phyloP scores from a whole-genome alignment of 2,329 filamentous ascomycete species.

The Monosporascus sp. region DNA sequence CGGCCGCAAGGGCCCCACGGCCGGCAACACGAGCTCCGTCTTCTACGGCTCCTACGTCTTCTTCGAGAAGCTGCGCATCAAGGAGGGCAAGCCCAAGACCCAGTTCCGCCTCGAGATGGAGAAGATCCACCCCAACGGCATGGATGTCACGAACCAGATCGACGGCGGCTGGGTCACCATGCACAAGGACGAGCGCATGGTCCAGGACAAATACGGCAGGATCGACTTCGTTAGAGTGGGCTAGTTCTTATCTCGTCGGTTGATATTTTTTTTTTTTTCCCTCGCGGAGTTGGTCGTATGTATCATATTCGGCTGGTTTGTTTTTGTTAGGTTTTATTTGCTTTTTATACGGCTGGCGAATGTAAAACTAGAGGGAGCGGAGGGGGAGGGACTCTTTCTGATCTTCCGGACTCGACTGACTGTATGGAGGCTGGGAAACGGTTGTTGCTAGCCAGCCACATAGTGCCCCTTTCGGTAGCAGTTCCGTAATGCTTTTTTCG shows the following conservation, averaged over 20 bases:
- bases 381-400: no score
- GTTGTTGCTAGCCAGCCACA: no score
- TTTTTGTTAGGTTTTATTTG: no score
- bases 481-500: no score
- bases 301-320: no score
- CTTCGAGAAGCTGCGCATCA: slow-evolving; percentile 54
- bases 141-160: slow-evolving; percentile 13
- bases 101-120: slow-evolving; percentile 50
- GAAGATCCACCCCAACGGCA: slow-evolving; percentile 22
- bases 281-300: no score
- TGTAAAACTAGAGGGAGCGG: no score
- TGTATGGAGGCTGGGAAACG: no score
- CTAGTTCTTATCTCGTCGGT: background rate
- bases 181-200: slow-evolving; percentile 4
- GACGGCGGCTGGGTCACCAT: slow-evolving; percentile 2
- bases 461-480: no score
- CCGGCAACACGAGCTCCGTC: slow-evolving; percentile 42
- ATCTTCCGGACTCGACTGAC: no score
- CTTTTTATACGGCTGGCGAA: no score
- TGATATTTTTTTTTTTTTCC: no score
- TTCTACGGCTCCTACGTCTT: slow-evolving; percentile 54
- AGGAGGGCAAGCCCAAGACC: slow-evolving; percentile 46
- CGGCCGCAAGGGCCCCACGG: slow-evolving; percentile 40
- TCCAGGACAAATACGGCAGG: slow-evolving; percentile 11
- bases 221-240: slow-evolving; percentile 4